phyloP scores from a whole-genome alignment of 371 early-diverging fungal genomes.

The Mucor indicus region DNA sequence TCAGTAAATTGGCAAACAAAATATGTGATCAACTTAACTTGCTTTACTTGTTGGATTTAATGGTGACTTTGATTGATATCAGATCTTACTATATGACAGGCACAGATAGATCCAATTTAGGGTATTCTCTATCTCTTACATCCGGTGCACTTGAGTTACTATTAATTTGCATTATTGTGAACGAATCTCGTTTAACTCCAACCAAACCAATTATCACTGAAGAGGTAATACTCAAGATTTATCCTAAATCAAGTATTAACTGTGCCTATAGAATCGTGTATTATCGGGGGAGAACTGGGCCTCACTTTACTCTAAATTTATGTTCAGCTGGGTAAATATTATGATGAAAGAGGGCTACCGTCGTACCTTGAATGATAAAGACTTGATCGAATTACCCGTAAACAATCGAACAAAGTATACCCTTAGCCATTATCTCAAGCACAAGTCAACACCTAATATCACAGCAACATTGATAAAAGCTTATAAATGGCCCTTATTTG shows the following conservation, averaged over 20 bases:
- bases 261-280: constrained; percentile 20
- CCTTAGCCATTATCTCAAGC: constrained; percentile 14
- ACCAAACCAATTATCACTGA: constrained; percentile 26
- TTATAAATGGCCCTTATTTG: constrained; percentile 30
- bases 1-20: constrained; percentile 13
- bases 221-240: constrained; percentile 30
- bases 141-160: constrained; percentile 9
- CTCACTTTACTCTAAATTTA: constrained; percentile 50
- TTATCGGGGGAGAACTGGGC: constrained; percentile 51
- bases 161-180: constrained; percentile 21
- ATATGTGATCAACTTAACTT: constrained; percentile 32
- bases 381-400: constrained; percentile 42
- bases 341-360: constrained; percentile 52
- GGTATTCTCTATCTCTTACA: constrained; percentile 27
- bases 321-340: constrained; percentile 52
- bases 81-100: constrained; percentile 31
- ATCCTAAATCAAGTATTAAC: too few species aligned
- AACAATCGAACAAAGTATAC: constrained; percentile 35
- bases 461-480: constrained; percentile 25
- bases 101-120: constrained; percentile 11
- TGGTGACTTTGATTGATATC: constrained; percentile 25
- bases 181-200: constrained; percentile 35
- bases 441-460: constrained; percentile 11
- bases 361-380: constrained; percentile 48
- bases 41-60: constrained; percentile 21